These are phyloP conservation scores for Herpetospermum pedunculosum DNA, from an alignment of 306 rosid genomes.

Conservation along the genomic window DNA sequence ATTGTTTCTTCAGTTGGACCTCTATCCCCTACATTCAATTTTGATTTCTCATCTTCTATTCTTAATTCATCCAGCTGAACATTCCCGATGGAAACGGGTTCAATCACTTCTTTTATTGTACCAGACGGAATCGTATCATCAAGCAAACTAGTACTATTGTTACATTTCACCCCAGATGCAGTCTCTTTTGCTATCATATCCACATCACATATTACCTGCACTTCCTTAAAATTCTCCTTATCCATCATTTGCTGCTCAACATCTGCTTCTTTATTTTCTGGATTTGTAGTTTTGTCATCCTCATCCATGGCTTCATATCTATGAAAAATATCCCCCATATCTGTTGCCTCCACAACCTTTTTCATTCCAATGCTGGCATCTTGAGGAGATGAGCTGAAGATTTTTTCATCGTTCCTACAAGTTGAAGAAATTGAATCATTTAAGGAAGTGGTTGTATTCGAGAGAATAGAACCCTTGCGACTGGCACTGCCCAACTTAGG, in stretches of 20 bases:
- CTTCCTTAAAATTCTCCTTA: constrained; percentile 14
- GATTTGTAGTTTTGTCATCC: constrained; percentile 71
- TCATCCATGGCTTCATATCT: constrained; percentile 21
- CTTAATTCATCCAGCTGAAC: constrained; percentile 22
- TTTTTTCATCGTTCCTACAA: constrained; percentile 13
- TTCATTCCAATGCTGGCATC: constrained; percentile 16
- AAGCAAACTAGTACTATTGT: constrained; percentile 1
- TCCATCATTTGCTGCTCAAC: constrained; percentile 24
- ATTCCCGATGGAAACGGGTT: constrained; percentile 3
- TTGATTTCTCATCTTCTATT: constrained; percentile 20
- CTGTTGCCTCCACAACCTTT: constrained; percentile 14
- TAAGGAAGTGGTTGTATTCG: constrained; percentile 20
- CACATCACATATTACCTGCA: constrained; percentile 12
- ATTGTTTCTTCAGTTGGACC: constrained; percentile 28
- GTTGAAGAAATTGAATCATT: constrained; percentile 14
- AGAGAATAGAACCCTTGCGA: constrained; percentile 28
- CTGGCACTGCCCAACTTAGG: constrained; percentile 27
- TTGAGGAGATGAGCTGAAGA: constrained; percentile 18
- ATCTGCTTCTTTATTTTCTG: constrained; percentile 38
- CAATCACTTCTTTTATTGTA: constrained; percentile 19
- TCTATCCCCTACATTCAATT: constrained; percentile 23
- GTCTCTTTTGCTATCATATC: constrained; percentile 17
- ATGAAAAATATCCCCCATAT: constrained; percentile 9
- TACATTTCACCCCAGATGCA: constrained; percentile 15
- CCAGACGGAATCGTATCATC: constrained; percentile 26